Base-by-base conservation (phyloP, 805 yeast species). In the Saturnispora galanensis region DNA sequence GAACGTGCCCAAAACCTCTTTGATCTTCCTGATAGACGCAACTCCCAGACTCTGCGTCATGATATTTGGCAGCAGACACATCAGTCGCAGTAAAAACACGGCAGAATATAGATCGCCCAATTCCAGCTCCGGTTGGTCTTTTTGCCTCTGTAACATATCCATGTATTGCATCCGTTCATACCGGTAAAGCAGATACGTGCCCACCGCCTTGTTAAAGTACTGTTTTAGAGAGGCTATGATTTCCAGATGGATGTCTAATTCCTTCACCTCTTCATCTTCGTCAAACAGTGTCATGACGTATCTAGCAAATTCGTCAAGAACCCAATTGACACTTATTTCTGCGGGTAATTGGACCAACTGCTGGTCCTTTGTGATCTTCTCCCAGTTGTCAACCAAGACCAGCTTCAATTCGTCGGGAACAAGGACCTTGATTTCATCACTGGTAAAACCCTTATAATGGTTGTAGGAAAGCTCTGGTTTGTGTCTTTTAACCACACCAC, bases 311-410 rank as follows among this genome's bases (percentile, higher is more conserved):
- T 71, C 70, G 10, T 60, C 53, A 8, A 90, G 58, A 2, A 87
- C 73, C 2, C 64, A 66, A 1, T 68, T 65, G 1, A 84, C 83
- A 0, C 76, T 71, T 3, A 69, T 68, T 31, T 61, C 62, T 12
- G 76, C 48, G 0, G 96, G 96, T 35, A 89, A 60, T 21, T 72
- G 64, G 3, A 85, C 74, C 36, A 87, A 61, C 58, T 79, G 77
- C 42, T 81, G 81, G 52, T 87, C 84, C 53, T 84, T 84, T 1
- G 97, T 88, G 31, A 90, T 73, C 52, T 69, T 70, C 61, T 90
- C 96, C 98, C 97, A 90, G 66, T 90, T 97, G 59, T 86, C 88
- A 1, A 89, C 95, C 33, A 90, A 65, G 3, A 79, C 55, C 5
- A 81, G 66, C 60, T 88, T 89, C 46, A 90, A 66, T 29, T 70